Conservation (phyloP, 441 rosid species). For the Adansonia madagascariensis region DNA sequence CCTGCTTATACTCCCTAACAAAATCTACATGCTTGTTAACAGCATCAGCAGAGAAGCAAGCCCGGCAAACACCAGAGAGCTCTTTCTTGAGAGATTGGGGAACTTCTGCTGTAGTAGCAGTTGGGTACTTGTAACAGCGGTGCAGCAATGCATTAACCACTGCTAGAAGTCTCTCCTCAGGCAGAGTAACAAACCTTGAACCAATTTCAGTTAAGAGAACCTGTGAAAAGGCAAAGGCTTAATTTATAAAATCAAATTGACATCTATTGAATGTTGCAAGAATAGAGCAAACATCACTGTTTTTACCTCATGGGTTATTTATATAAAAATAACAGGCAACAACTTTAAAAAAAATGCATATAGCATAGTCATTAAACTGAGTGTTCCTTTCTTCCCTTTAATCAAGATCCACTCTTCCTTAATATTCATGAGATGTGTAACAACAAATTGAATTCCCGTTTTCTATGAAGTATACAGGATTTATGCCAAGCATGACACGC, state of each 20-base stretch:
- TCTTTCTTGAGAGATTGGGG: conserved; percentile 99
- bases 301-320: not conserved
- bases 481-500: not conserved
- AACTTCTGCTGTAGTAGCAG: conserved; percentile 96
- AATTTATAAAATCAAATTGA: not conserved
- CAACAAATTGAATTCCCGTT: not conserved
- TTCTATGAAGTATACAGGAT: not conserved
- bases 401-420: conserved; percentile 18
- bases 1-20: conserved; percentile 97
- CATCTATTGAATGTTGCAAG: not conserved
- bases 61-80: conserved; percentile 97
- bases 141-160: conserved; percentile 98
- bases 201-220: conserved; percentile 93
- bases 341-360: not conserved
- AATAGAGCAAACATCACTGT: not conserved
- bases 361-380: conserved; percentile 18
- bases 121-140: conserved; percentile 98
- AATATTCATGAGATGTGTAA: not conserved
- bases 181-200: conserved; percentile 93
- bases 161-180: conserved; percentile 96
- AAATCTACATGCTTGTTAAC: conserved; percentile 95
- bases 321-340: not conserved
- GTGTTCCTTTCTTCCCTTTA: not conserved
- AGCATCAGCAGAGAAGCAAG: conserved; percentile 99
- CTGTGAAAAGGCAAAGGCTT: conserved; percentile 45